Evolutionary conservation across 148 eudicot species (phyloP).

Genomic region (Vaccinium vitisidaea): DNA sequence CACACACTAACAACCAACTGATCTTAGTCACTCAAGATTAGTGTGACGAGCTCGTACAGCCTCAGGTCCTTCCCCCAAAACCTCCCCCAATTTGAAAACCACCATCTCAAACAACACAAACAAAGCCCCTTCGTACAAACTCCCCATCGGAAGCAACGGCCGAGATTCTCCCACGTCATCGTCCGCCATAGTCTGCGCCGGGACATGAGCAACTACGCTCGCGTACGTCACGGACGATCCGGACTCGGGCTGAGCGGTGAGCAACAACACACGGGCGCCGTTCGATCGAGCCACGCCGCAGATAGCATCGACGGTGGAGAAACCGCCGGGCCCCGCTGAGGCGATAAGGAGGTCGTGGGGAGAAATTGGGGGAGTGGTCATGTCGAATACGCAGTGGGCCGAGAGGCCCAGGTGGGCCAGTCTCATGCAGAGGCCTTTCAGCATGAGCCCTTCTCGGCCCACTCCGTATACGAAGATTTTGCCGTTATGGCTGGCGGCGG

Average conservation of each 20-base stretch:
- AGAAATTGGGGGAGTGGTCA: constrained; percentile 85
- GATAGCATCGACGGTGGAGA: constrained; percentile 82
- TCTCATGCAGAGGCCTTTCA: constrained; percentile 79
- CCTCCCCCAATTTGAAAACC: constrained; percentile 57
- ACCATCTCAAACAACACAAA: constrained; percentile 95
- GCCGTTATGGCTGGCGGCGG: constrained; percentile 39
- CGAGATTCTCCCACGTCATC: constrained; percentile 38
- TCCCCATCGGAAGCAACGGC: constrained; percentile 89
- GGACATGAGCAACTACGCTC: constrained; percentile 58
- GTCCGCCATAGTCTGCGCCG: constrained; percentile 92
- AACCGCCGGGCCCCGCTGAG: constrained; percentile 90
- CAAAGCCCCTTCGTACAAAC: constrained; percentile 80
- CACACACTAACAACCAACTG: not conserved
- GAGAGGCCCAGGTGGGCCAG: constrained; percentile 68
- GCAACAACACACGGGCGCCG: constrained; percentile 61
- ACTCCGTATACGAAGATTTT: constrained; percentile 79
- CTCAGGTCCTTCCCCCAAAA: constrained; percentile 56
- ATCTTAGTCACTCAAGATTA: constrained; percentile 27
- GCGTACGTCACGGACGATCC: constrained; percentile 52
- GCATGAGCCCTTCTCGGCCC: constrained; percentile 93
- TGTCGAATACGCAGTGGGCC: constrained; percentile 82
- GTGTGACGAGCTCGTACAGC: constrained; percentile 70
- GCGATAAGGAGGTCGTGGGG: constrained; percentile 71
- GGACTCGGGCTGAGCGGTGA: constrained; percentile 67
- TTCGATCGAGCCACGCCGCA: constrained; percentile 58